Percentiles rank a stretch among this genome's conserved stretches.
Conservation (phyloP, 2,329 filamentous ascomycete genomes). For the Colletotrichum orchidophilum region DNA sequence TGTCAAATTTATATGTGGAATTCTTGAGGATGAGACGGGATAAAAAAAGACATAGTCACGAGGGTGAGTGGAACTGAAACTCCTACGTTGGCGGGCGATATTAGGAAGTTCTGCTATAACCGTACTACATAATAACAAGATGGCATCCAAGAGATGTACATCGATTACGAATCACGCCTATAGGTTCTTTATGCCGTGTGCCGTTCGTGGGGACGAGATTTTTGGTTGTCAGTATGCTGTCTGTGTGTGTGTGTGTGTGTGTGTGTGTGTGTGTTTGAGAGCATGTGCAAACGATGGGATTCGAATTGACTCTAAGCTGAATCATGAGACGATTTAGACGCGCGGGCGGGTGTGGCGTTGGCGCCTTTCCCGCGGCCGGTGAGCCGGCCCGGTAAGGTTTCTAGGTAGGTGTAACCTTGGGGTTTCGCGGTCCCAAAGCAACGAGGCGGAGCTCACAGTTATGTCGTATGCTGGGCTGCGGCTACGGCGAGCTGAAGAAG, state of each 20-base stretch:
- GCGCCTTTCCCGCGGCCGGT: conserved; percentile 1
- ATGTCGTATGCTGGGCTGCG: not conserved
- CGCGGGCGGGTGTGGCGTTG: conserved; percentile 6
- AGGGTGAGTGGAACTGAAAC: not conserved
- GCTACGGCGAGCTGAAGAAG: not conserved
- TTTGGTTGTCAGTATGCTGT: not conserved
- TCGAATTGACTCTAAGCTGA: not conserved
- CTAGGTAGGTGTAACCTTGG: too few relatives aligned
- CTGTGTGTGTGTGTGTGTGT: not conserved
- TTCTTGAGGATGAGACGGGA: conserved; percentile 10
- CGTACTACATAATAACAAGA: conserved; percentile 28
- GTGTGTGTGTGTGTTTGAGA: not conserved
- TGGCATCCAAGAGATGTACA: conserved; percentile 20
- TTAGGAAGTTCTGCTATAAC: not conserved
- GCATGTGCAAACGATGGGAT: not conserved
- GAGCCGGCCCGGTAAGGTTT: not conserved
- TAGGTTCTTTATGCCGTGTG: not conserved
- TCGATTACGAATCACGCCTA: conserved; percentile 1
- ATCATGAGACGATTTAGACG: conserved; percentile 9
- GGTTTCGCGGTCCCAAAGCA: not conserved
- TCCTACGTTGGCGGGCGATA: conserved; percentile 24
- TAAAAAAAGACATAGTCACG: conserved; percentile 16
- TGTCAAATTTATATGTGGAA: not conserved
- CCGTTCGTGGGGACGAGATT: not conserved
- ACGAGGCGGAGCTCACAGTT: not conserved